phyloP scores from a whole-genome alignment of 2,329 filamentous ascomycete species.

The Fusarium robinianum region DNA sequence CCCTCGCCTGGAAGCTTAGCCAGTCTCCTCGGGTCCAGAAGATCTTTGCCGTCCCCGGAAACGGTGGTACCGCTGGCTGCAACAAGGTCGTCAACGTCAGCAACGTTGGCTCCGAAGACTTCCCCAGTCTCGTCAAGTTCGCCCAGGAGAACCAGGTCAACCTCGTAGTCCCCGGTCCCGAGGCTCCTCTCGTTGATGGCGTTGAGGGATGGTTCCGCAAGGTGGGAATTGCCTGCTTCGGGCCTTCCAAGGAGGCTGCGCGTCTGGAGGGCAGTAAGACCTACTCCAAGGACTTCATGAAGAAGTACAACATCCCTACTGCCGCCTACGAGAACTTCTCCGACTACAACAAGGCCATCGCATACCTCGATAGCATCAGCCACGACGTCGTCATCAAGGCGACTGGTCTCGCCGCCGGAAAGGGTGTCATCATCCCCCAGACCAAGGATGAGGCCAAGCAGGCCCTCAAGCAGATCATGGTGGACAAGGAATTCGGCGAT shows the following conservation, averaged over 20 bases:
- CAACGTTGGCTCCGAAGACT: conserved; percentile 74
- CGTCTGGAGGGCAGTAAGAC: conserved; percentile 96
- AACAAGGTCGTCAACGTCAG: conserved; percentile 75
- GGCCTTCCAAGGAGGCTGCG: conserved; percentile 81
- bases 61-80: conserved; percentile 79
- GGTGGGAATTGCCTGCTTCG: conserved; percentile 80
- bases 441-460: conserved; percentile 80
- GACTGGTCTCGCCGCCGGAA: conserved; percentile 87
- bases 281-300: conserved; percentile 98
- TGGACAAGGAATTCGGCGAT: conserved; percentile 80
- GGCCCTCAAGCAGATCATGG: conserved; percentile 88
- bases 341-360: conserved; percentile 70
- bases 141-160: conserved; percentile 75
- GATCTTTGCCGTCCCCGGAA: conserved; percentile 75
- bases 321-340: conserved; percentile 89
- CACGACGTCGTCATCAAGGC: conserved; percentile 93
- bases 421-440: conserved; percentile 88
- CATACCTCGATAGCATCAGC: conserved; percentile 72
- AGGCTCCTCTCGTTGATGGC: conserved; percentile 90
- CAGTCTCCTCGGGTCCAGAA: conserved; percentile 78
- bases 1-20: conserved; percentile 89
- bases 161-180: conserved; percentile 87
- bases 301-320: conserved; percentile 84
- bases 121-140: conserved; percentile 74
- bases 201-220: conserved; percentile 80